Percentiles rank a stretch among this genome's conserved stretches.
phyloP scores from a whole-genome alignment of 768 basidiomycete genomes.

The Arthromyces matolae region DNA sequence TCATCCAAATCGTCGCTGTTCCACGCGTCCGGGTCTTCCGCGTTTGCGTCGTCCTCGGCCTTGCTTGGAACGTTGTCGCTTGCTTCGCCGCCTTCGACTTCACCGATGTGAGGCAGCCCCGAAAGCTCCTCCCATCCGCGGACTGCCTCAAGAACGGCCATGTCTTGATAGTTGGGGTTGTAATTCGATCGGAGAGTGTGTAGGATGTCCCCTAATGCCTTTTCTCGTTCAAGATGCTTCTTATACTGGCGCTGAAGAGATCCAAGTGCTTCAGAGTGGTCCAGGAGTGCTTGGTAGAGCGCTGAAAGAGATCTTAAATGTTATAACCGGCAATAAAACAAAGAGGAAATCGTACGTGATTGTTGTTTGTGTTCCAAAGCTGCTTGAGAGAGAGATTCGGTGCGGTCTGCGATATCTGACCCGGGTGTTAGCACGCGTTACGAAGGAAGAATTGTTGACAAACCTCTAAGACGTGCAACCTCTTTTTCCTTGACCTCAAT shows the following conservation, averaged over 20 bases:
- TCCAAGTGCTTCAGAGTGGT: constrained; percentile 71
- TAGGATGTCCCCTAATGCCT: constrained; percentile 78
- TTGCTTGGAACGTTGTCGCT: constrained; percentile 30
- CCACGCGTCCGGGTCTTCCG: constrained; percentile 58
- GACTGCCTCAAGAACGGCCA: constrained; percentile 96
- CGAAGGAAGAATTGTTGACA: background rate
- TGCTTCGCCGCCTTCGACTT: constrained; percentile 48
- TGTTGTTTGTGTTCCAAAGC: constrained; percentile 81
- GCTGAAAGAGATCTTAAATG: constrained; percentile 41
- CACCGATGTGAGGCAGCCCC: constrained; percentile 67
- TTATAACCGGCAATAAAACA: background rate
- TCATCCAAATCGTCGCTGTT: constrained; percentile 55
- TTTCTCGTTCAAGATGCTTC: constrained; percentile 71
- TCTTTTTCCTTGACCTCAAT: constrained; percentile 66
- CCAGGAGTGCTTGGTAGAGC: constrained; percentile 69
- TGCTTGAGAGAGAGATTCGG: constrained; percentile 75
- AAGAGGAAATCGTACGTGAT: constrained; percentile 58
- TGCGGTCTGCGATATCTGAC: constrained; percentile 71
- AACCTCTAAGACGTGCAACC: constrained; percentile 70
- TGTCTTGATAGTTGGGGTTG: constrained; percentile 99
- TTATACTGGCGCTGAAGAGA: constrained; percentile 72
- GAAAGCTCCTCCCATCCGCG: constrained; percentile 86
- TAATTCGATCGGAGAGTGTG: constrained; percentile 77
- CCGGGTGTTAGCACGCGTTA: background rate
- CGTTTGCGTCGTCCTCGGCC: constrained; percentile 39